These are phyloP conservation scores for Gremmenia infestans DNA, from an alignment of 2,329 filamentous ascomycete genomes.

Conservation along the genomic window DNA sequence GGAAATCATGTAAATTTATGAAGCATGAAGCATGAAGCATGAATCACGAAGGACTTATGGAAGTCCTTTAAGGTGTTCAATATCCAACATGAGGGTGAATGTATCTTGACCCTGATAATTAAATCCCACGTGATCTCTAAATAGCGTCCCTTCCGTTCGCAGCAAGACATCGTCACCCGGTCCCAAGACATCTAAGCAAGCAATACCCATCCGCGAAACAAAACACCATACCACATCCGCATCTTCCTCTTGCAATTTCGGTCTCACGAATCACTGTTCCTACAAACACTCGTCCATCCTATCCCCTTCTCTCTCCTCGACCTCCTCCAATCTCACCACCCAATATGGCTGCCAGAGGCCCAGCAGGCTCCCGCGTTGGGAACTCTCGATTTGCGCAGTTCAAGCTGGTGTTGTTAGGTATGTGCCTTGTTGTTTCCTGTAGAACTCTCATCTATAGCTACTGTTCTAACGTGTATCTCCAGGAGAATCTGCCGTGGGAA, in stretches of 20 bases:
- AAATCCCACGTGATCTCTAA: slow-evolving; percentile 7
- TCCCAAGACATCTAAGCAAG: neutral
- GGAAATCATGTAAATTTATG: no score
- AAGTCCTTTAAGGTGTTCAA: no score
- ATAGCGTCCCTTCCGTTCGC: neutral
- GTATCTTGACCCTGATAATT: slow-evolving; percentile 6
- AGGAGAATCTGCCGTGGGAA: slow-evolving; percentile 99
- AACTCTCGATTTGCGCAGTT: slow-evolving; percentile 96
- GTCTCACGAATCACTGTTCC: neutral
- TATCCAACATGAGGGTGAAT: neutral
- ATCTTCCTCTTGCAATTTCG: neutral
- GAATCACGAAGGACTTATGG: no score
- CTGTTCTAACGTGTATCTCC: slow-evolving; percentile 35
- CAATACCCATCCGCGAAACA: neutral
- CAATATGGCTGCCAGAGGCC: slow-evolving; percentile 80
- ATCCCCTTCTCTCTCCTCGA: neutral
- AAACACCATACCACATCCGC: neutral
- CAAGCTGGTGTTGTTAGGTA: slow-evolving; percentile 95
- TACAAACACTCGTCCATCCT: neutral
- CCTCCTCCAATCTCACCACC: slow-evolving; percentile 13
- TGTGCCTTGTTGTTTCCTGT: slow-evolving; percentile 30
- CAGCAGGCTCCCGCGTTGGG: slow-evolving; percentile 55
- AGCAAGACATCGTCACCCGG: slow-evolving; percentile 1
- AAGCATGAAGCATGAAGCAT: no score
- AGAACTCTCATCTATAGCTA: neutral